Conservation (phyloP, 768 basidiomycete genomes). For the Punctularia strigosozonata region DNA sequence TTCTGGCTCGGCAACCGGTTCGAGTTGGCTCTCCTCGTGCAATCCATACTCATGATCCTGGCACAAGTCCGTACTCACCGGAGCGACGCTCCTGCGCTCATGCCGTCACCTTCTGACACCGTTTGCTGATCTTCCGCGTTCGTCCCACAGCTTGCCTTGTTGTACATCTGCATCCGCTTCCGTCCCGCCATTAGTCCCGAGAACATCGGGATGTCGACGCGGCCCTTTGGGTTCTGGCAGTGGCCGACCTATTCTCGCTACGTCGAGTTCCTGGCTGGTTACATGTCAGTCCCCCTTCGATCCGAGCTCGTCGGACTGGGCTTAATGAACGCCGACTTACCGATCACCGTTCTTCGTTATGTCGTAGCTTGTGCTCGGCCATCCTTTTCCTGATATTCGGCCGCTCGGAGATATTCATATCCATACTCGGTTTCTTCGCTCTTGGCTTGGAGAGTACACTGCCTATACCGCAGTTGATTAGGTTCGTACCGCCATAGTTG, state of each 20-base stretch:
- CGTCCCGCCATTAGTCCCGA: conserved; percentile 51
- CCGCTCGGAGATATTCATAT: conserved; percentile 45
- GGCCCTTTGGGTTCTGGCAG: conserved; percentile 77
- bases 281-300: conserved; percentile 39
- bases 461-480: conserved; percentile 78
- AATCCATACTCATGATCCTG: conserved; percentile 77
- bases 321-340: conserved; percentile 17
- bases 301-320: not conserved
- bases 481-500: conserved; percentile 41
- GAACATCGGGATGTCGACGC: conserved; percentile 40
- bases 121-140: conserved; percentile 9
- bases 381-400: conserved; percentile 70
- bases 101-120: too few species aligned
- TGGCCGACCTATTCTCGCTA: conserved; percentile 72
- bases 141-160: conserved; percentile 46
- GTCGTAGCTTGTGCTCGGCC: conserved; percentile 58
- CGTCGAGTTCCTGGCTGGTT: conserved; percentile 70
- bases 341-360: too few species aligned
- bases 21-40: conserved; percentile 65
- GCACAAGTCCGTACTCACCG: conserved; percentile 52
- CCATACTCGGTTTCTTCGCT: conserved; percentile 62
- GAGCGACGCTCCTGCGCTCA: too few species aligned
- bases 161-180: conserved; percentile 76
- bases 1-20: conserved; percentile 81
- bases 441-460: conserved; percentile 77